Conservation (phyloP, 768 basidiomycete genomes). For the Psilocybe cyanescens region DNA sequence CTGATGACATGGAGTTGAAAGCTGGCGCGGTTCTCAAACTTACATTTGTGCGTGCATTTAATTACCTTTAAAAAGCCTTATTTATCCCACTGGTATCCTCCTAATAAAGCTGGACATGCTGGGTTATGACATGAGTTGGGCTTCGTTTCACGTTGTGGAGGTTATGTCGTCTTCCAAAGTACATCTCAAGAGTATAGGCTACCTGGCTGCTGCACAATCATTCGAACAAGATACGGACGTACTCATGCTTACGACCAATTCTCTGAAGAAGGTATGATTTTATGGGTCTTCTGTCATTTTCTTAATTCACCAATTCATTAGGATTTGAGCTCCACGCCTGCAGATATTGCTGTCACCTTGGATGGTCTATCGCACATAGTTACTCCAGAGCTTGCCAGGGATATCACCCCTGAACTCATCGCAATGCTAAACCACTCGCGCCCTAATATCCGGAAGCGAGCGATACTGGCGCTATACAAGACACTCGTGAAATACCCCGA, state of each 20-base stretch:
- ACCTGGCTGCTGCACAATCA: conserved; percentile 90
- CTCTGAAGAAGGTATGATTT: conserved; percentile 83
- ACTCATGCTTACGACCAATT: conserved; percentile 95
- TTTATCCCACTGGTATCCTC: conserved; percentile 2
- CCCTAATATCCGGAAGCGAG: conserved; percentile 87
- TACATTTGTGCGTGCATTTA: conserved; percentile 74
- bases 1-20: conserved; percentile 96
- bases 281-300: background rate
- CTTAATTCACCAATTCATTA: conserved; percentile 36
- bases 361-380: conserved; percentile 86
- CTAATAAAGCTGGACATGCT: conserved; percentile 89
- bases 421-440: conserved; percentile 90
- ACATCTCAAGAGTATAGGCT: conserved; percentile 94
- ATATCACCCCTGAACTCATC: conserved; percentile 84
- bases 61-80: background rate
- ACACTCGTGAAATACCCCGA: conserved; percentile 85
- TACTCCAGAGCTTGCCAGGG: conserved; percentile 88
- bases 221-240: conserved; percentile 96
- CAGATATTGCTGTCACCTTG: conserved; percentile 75
- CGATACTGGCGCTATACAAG: conserved; percentile 83
- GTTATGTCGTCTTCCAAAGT: conserved; percentile 94
- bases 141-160: conserved; percentile 96
- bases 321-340: conserved; percentile 81
- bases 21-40: conserved; percentile 94
- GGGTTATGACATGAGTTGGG: conserved; percentile 93